Base-by-base conservation (phyloP, 2,329 filamentous ascomycete species). In the Didymella pomorum region DNA sequence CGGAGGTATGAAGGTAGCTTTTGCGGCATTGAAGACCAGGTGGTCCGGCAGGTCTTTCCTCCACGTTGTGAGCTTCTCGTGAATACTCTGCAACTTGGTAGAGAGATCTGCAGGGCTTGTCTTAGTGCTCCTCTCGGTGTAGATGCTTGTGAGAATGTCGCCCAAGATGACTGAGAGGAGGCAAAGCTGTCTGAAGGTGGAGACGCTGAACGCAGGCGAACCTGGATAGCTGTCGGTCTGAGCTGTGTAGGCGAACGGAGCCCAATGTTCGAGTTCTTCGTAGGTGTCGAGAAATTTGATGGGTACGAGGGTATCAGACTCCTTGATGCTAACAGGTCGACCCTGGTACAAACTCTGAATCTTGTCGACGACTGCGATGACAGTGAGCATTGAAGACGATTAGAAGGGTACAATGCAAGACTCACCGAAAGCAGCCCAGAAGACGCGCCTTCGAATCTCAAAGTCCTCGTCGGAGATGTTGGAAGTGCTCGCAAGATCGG, bases 341-440 rank as follows among this genome's bases (percentile, higher is more conserved):
- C 84, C 84, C 62, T 84, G 82, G 41, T 85, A 86, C 0, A 86
- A 65, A 10, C 79, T 81, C 59, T 86, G 83, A 5, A 85, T 79
- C 60, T 85, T 86, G 59, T 85, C 84, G 45, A 72, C 64, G 44
- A 73, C 68, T 71, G 35, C 1, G 7, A 8, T 10, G 2, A 33
- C n/a, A 11, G 21, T 70, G 23, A 71, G 60, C n/a, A 11, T 8
- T 29, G 14, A 39, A 20, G 18, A 12, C 8, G 12, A 11, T 33
- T 2, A 7, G 9, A 4, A 2, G 2, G 26, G 2, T 0, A 16
- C 8, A 28, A 14, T n/a, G 21, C 11, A 35, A 0, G 2, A 11
- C 49, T 54, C 54, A 70, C 69, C 65, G 60, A 79, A 83, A 35
- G 76, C 81, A 9, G 68, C 80, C 82, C 73, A 84, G 49, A 79